These are phyloP conservation scores for Sclerotinia sclerotiorum DNA, from an alignment of 2,329 filamentous ascomycete species.

Conservation along the genomic window DNA sequence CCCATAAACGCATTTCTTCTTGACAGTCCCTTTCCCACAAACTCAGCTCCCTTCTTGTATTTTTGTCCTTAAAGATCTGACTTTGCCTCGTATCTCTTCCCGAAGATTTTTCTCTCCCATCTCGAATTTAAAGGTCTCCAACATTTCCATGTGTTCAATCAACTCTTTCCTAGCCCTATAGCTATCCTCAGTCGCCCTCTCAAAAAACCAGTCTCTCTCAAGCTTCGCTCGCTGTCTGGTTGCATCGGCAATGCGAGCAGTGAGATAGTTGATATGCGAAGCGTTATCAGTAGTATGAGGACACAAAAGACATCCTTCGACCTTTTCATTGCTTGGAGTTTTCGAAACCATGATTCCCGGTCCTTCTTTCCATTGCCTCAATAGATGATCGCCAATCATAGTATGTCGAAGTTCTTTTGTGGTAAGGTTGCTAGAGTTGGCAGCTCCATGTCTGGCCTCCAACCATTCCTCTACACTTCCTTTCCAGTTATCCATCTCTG, in stretches of 20 bases:
- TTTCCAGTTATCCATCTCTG: slow-evolving; percentile 1
- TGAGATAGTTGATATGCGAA: slow-evolving; percentile 16
- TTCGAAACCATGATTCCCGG: slow-evolving; percentile 11
- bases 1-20: slow-evolving; percentile 13
- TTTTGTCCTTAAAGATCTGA: slow-evolving; percentile 4
- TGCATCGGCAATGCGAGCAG: slow-evolving; percentile 10
- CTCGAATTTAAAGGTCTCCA: neutral
- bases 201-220: neutral
- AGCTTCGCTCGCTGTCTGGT: neutral
- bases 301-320: neutral
- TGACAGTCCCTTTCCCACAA: neutral
- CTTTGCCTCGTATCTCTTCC: neutral
- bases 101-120: neutral
- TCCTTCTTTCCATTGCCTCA: slow-evolving; percentile 13
- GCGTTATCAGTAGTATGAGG: slow-evolving; percentile 8
- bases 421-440: neutral
- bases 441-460: neutral
- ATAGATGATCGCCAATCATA: neutral
- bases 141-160: neutral
- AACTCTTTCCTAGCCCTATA: neutral
- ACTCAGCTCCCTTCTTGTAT: slow-evolving; percentile 8
- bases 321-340: neutral
- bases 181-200: neutral
- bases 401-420: neutral
- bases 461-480: neutral